Conservation (phyloP, 129 eudicot species). For the Arctium lappa region DNA sequence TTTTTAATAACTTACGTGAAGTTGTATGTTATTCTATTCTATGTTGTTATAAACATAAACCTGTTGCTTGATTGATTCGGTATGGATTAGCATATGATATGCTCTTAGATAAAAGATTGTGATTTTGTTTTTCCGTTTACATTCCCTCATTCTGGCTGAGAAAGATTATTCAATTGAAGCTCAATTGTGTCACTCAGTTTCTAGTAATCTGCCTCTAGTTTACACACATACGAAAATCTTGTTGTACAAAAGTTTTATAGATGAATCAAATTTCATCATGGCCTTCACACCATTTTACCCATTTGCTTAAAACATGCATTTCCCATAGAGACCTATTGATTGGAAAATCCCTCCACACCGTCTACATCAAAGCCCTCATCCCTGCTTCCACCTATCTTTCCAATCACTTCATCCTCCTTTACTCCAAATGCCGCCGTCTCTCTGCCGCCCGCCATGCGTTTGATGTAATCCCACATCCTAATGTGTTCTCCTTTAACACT, state of each 20-base stretch:
- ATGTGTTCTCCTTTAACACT: slow-evolving; percentile 71
- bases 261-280: slow-evolving; percentile 49
- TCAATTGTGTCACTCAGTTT: neutral
- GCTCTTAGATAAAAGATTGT: neutral
- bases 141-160: neutral
- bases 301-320: slow-evolving; percentile 54
- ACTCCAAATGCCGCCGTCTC: slow-evolving; percentile 78
- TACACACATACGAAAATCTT: neutral
- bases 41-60: neutral
- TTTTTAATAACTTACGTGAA: neutral
- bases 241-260: slow-evolving; percentile 2
- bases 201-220: neutral
- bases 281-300: slow-evolving; percentile 27
- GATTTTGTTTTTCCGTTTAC: neutral
- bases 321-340: slow-evolving; percentile 39
- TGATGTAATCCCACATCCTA: slow-evolving; percentile 44
- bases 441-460: slow-evolving; percentile 60
- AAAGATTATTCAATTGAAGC: neutral
- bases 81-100: neutral
- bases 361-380: slow-evolving; percentile 49
- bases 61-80: neutral
- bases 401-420: slow-evolving; percentile 80
- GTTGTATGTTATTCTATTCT: neutral
- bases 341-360: slow-evolving; percentile 51
- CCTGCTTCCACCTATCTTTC: slow-evolving; percentile 56